Base-by-base conservation (phyloP, 805 yeast genomes). In the Sugiyamaella valdiviana region DNA sequence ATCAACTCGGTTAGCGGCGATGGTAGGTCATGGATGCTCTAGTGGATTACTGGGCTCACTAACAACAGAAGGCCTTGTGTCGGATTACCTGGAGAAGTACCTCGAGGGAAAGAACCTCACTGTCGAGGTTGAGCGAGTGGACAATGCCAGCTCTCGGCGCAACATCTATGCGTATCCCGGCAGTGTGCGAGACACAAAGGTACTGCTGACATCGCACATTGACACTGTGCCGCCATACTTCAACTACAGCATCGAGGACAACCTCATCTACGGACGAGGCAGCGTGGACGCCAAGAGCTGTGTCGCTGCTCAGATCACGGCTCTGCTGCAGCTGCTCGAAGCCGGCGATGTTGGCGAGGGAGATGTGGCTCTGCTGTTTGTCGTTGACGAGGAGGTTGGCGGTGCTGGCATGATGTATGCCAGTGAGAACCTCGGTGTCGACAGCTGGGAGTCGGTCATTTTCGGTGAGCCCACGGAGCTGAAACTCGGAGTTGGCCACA, bases 391-490 rank as follows among this genome's bases (percentile, higher is more conserved):
- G 61, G 90, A 83, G 59, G 67, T 70, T n/a, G 75, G 74, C 36
- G 89, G 88, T 19, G 63, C 64, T 20, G 90, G 90, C 12, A 82
- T 82, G 85, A 56, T 44, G 23, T 49, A 58, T 14, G 82, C 77
- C 2, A 63, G 70, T 54, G 58, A 62, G 2, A 50, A 62, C 2
- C 61, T 77, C 22, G 68, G 71, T 17, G 52, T 56, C 17, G 71
- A 70, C 7, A 59, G 63, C 6, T 82, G 85, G 85, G 76, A 77
- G 9, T 56, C 76, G 7, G 88, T 75, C 14, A 72, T 83, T 24
- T 83, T 82, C 64, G 89, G 89, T 10, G 90, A 83, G 61, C 90
- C 90, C 9, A 83, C 90, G 0, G 87, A 82, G 54, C 68, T 75
- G 59, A 80, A 78, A 56, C 67, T 83, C 17, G 86, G 84, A 12